Evolutionary conservation across 495 filamentous ascomycete genomes (phyloP).

Genomic region (Monascus purpureus): DNA sequence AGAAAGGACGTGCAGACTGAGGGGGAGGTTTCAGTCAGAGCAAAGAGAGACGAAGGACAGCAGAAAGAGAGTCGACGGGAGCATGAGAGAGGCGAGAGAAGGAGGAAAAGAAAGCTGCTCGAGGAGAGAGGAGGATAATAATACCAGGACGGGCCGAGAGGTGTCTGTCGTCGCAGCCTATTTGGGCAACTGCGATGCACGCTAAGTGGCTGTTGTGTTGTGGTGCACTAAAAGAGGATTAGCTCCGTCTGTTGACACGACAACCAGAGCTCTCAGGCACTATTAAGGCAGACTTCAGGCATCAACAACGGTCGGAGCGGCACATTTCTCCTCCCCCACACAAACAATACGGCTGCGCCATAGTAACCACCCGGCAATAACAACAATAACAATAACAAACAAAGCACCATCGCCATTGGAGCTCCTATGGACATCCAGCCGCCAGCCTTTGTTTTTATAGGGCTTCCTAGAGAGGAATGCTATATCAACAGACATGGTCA

Average conservation of each 20-base stretch:
- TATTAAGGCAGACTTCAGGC: conserved; percentile 6
- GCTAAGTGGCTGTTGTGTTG: conserved; percentile 28
- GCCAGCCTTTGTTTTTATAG: too few species aligned
- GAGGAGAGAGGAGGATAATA: conserved; percentile 12
- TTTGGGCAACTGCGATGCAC: conserved; percentile 29
- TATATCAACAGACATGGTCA: too few species aligned
- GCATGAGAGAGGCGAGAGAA: conserved; percentile 3
- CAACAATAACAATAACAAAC: too few species aligned
- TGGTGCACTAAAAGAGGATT: conserved; percentile 19
- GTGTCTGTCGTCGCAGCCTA: too few species aligned
- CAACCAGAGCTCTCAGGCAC: conserved; percentile 16
- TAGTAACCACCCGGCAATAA: too few species aligned
- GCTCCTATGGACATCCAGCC: too few species aligned
- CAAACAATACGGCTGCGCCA: too few species aligned
- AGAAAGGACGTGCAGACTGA: neutral
- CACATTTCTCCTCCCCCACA: too few species aligned
- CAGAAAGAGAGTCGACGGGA: conserved; percentile 3
- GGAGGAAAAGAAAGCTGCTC: conserved; percentile 6
- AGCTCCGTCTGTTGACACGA: conserved; percentile 27
- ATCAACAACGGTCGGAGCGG: conserved; percentile 1
- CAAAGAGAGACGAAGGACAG: neutral
- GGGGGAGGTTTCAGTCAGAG: neutral
- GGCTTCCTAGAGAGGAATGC: too few species aligned
- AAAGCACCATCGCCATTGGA: too few species aligned
- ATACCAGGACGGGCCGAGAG: too few species aligned